Percentiles rank a stretch among this genome's conserved stretches.
These are phyloP conservation scores for Otatea glauca DNA, from an alignment of 176 grass and related monocot species.

Conservation along the genomic window DNA sequence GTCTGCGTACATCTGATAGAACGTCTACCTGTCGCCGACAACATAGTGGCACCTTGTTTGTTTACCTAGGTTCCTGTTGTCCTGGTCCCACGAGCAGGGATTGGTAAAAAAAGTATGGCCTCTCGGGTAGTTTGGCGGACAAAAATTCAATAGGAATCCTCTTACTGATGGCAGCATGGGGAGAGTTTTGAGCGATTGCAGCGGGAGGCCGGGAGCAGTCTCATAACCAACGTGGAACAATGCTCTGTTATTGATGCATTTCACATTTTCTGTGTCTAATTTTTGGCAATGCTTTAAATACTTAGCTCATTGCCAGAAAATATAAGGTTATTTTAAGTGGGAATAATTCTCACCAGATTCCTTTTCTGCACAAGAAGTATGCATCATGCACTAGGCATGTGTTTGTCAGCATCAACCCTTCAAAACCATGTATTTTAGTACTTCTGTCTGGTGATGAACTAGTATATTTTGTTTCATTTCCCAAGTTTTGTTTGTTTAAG, in stretches of 20 bases:
- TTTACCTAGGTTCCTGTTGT: conserved; percentile 1
- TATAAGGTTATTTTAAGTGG: background rate
- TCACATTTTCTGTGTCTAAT: background rate
- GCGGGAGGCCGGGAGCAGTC: background rate
- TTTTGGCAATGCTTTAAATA: background rate
- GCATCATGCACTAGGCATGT: background rate
- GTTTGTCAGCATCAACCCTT: background rate
- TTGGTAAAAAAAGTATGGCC: background rate
- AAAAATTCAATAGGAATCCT: background rate
- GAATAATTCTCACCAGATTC: background rate
- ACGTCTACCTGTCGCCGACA: conserved; percentile 45
- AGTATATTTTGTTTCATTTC: background rate
- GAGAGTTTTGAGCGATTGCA: background rate
- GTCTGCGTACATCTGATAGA: conserved; percentile 17
- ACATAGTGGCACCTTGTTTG: conserved; percentile 8
- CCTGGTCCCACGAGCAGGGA: background rate
- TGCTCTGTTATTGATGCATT: background rate
- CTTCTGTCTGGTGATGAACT: background rate
- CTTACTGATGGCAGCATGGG: background rate
- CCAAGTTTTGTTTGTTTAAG: background rate
- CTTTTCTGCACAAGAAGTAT: background rate
- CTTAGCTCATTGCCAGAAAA: background rate
- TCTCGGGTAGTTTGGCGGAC: background rate
- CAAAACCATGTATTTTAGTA: background rate
- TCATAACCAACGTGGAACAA: background rate